A percentile compares a stretch with the other conserved stretches of the same genome.
These are phyloP conservation scores for Medicago ruthenica DNA, from an alignment of 306 rosid genomes.

Conservation along the genomic window DNA sequence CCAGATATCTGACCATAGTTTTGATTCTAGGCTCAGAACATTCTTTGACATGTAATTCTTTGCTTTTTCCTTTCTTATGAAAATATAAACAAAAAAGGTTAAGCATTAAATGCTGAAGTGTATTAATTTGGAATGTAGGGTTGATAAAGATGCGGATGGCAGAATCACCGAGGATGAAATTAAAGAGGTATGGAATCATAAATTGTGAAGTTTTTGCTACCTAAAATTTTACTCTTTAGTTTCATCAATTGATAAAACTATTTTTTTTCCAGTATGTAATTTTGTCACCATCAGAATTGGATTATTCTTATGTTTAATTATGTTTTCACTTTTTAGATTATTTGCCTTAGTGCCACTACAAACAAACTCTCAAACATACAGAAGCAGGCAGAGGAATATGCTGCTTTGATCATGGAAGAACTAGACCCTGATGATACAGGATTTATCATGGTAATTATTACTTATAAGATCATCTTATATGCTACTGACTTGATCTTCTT, in stretches of 20 bases:
- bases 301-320: conserved; percentile 31
- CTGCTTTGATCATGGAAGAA: conserved; percentile 81
- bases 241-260: conserved; percentile 3
- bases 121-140: conserved; percentile 58
- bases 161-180: conserved; percentile 69
- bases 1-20: conserved; percentile 72
- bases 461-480: neutral
- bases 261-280: conserved; percentile 25
- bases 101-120: conserved; percentile 32
- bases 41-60: conserved; percentile 73
- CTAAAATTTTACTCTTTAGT: conserved; percentile 1
- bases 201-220: neutral
- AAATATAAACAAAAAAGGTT: neutral
- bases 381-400: conserved; percentile 72
- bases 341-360: conserved; percentile 69
- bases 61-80: neutral
- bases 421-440: conserved; percentile 66
- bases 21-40: conserved; percentile 69
- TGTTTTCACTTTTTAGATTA: conserved; percentile 52
- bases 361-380: conserved; percentile 69
- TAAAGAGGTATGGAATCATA: conserved; percentile 57
- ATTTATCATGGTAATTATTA: conserved; percentile 62
- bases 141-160: conserved; percentile 76
- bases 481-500: neutral
- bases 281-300: neutral